These are phyloP conservation scores for Ceratocystis cubensis DNA, from an alignment of 2,329 filamentous ascomycete genomes.

Conservation along the genomic window DNA sequence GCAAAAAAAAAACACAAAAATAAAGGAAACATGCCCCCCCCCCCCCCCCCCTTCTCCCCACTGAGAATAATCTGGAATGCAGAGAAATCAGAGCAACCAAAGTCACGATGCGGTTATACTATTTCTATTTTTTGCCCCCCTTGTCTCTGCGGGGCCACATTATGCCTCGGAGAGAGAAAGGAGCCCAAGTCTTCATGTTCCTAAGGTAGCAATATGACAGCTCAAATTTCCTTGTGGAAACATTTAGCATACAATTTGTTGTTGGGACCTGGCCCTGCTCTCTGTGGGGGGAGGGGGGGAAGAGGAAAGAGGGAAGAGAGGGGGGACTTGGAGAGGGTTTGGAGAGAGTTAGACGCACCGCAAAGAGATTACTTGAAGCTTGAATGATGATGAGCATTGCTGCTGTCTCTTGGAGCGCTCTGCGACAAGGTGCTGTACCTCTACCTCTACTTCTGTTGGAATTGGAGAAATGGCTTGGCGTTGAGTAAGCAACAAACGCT, in stretches of 20 bases:
- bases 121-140: not conserved
- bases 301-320: not conserved
- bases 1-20: too few relatives aligned
- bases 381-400: too few relatives aligned
- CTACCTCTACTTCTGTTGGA: not conserved
- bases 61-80: too few relatives aligned
- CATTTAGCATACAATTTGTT: not conserved
- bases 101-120: not conserved
- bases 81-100: not conserved
- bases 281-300: not conserved
- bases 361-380: not conserved
- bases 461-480: constrained; percentile 7
- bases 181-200: not conserved
- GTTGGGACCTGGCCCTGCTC: not conserved
- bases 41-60: too few relatives aligned
- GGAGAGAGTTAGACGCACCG: not conserved
- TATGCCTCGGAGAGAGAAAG: not conserved
- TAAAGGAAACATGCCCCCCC: too few relatives aligned
- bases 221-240: not conserved
- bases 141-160: not conserved
- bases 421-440: too few relatives aligned
- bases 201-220: not conserved
- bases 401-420: too few relatives aligned
- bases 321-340: not conserved
- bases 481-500: constrained; percentile 6